Percentiles rank a stretch among this genome's conserved stretches.
These are phyloP conservation scores for Talaromyces sp. DNA, from an alignment of 2,329 filamentous ascomycete genomes.

Conservation along the genomic window DNA sequence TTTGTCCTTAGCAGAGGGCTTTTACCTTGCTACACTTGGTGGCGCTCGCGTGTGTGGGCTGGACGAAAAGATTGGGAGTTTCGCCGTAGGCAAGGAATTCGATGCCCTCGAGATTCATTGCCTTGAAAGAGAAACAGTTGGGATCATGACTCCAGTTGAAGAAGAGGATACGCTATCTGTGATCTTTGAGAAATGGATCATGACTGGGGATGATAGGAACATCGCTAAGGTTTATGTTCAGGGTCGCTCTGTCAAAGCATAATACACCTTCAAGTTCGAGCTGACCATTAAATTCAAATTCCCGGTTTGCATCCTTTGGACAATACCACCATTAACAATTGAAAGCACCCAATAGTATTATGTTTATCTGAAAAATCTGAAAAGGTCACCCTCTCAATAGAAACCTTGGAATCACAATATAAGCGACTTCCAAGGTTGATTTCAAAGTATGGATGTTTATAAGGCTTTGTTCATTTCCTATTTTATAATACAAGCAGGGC, in stretches of 20 bases:
- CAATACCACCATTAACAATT: too few relatives aligned
- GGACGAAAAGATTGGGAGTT: conserved; percentile 58
- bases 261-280: too few relatives aligned
- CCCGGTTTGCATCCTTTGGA: too few relatives aligned
- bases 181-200: conserved; percentile 65
- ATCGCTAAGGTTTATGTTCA: conserved; percentile 59
- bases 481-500: too few relatives aligned
- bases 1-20: conserved; percentile 56
- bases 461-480: too few relatives aligned
- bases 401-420: too few relatives aligned
- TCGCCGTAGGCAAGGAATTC: conserved; percentile 63
- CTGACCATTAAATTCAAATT: too few relatives aligned
- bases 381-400: too few relatives aligned
- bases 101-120: conserved; percentile 59
- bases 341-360: too few relatives aligned
- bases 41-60: conserved; percentile 63
- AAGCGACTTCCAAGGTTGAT: too few relatives aligned
- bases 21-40: conserved; percentile 64
- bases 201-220: conserved; percentile 68
- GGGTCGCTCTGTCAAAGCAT: conserved; percentile 44
- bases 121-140: conserved; percentile 29
- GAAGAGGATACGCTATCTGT: conserved; percentile 50
- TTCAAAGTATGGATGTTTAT: too few relatives aligned
- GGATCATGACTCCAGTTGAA: conserved; percentile 58
- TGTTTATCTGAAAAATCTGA: too few relatives aligned